These are phyloP conservation scores for Sclerotinia trifoliorum DNA, from an alignment of 2,329 filamentous ascomycete genomes.

Conservation along the genomic window DNA sequence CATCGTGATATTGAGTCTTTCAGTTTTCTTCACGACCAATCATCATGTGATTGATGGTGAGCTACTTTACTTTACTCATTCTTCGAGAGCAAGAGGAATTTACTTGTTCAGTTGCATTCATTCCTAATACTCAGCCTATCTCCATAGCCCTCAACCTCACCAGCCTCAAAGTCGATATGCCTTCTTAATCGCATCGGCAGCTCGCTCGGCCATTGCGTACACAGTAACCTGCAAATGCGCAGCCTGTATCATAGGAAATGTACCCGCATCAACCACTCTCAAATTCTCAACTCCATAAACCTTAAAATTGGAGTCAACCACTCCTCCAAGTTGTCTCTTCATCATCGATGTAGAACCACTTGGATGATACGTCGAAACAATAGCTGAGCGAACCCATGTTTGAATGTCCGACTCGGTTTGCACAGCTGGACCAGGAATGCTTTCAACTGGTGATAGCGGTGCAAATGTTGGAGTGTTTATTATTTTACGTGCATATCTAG, in stretches of 20 bases:
- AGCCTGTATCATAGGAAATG: conserved; percentile 27
- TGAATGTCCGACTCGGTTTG: conserved; percentile 13
- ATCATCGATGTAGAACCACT: conserved; percentile 31
- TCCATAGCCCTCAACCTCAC: not conserved
- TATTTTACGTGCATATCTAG: conserved; percentile 1
- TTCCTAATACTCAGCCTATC: not conserved
- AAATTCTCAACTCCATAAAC: conserved; percentile 28
- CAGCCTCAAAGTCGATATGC: not conserved
- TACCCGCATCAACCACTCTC: conserved; percentile 32
- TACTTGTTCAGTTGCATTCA: too few relatives aligned
- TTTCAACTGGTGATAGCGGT: conserved; percentile 13
- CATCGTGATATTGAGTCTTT: not conserved
- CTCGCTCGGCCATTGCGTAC: conserved; percentile 31
- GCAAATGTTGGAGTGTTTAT: not conserved
- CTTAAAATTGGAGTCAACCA: conserved; percentile 27
- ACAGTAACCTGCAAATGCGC: conserved; percentile 28
- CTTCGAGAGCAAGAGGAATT: too few relatives aligned
- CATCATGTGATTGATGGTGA: not conserved
- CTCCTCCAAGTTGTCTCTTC: conserved; percentile 26
- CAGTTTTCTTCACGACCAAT: not conserved
- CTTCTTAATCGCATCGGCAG: conserved; percentile 24
- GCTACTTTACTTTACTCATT: not conserved
- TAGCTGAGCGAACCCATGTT: not conserved
- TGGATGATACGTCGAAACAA: conserved; percentile 24
- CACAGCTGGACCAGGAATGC: not conserved